Evolutionary conservation across 352 stramenopile genomes (phyloP), one percentile per base, ranked within the genome.

Genomic region (Halophytophthora polymorphica): DNA sequence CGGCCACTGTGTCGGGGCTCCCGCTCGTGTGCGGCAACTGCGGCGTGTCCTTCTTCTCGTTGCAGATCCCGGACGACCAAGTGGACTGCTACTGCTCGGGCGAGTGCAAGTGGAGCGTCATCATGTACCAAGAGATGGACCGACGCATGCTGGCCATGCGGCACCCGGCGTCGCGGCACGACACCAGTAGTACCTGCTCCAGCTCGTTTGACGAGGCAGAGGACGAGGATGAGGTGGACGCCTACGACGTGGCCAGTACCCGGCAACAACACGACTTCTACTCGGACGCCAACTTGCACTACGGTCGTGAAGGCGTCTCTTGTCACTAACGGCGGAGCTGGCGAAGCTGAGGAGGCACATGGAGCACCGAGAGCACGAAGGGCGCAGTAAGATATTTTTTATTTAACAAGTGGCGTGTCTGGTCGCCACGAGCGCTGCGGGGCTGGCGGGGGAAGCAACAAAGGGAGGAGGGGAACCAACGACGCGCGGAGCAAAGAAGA

Each of bases 61-160:
- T 91, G 42, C 74, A 83, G 42, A 75, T 82, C 36, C 62, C 68
- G 2, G 65, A 79, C 38, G 76, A 86, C 50, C 69, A 87, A 31
- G 58, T 84, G 49, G 76, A 90, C 45, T 88, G 70, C 58, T 93
- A 91, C 58, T 93, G 83, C 64, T 93, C 83, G 25, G 83, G 83
- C 50, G 83, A 93, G 65, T 93, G 83, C 78, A 93, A 93, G 63
- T 93, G 83, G 83, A 93, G 83, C 53, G 80, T 93, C 46, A 87
- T 91, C 47, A 88, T 93, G 72, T 88, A 86, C 62, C 72, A 70
- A 15, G 78, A 93, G 41, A 91, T 93, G 72, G 76, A 90, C 37
- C 64, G 68, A n/a, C 82, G 74, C 45, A 72, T 90, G 73, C 66
- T 66, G 36, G 59, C 68, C 34, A 55, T 85, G 56, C 72, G 71